These are phyloP conservation scores for Stentor roeselii DNA, from an alignment of 73 alveolate genomes.

Conservation along the genomic window DNA sequence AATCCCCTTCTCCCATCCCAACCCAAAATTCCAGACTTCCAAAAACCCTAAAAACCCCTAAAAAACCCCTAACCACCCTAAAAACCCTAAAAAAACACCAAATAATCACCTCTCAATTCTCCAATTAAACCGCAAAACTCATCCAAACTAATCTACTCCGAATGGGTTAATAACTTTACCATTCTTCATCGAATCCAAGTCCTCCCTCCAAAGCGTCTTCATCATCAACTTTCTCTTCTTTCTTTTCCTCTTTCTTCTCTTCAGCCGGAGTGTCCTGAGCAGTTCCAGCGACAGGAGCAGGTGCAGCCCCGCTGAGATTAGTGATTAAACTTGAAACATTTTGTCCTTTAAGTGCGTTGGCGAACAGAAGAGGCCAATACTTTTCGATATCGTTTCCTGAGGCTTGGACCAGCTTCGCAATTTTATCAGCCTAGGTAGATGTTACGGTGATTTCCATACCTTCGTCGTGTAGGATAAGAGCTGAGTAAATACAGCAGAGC, in stretches of 20 bases:
- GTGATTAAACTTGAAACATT: constrained; percentile 61
- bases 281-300: constrained; percentile 36
- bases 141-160: constrained; percentile 20
- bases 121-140: too few species aligned
- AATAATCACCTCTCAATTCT: too few species aligned
- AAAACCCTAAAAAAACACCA: too few species aligned
- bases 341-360: constrained; percentile 75
- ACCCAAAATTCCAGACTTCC: too few species aligned
- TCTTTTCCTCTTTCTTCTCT: constrained; percentile 26
- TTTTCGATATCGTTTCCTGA: constrained; percentile 86
- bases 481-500: constrained; percentile 84
- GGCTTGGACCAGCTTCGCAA: constrained; percentile 67
- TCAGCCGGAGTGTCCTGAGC: constrained; percentile 37
- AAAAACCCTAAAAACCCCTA: too few species aligned
- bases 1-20: too few species aligned
- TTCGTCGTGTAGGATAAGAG: constrained; percentile 78
- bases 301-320: constrained; percentile 65
- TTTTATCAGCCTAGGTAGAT: constrained; percentile 75
- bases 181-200: too few species aligned
- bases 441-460: constrained; percentile 60
- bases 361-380: constrained; percentile 85
- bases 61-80: too few species aligned
- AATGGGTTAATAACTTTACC: background rate
- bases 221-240: constrained; percentile 15
- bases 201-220: constrained; percentile 28